phyloP scores from a whole-genome alignment of 192 early-diverging fungal genomes.

The Umbelopsis sp. region DNA sequence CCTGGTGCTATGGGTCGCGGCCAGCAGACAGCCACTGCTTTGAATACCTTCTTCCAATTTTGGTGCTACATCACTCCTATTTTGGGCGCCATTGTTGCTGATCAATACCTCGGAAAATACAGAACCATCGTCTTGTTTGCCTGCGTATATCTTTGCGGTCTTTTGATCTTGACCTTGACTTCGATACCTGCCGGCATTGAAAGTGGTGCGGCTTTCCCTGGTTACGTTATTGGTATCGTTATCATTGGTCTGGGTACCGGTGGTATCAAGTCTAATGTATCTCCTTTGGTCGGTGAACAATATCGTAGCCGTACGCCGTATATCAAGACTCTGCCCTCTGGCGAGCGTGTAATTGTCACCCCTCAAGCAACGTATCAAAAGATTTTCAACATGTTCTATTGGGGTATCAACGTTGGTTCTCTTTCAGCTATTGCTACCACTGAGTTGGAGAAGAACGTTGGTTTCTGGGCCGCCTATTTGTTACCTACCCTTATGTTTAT shows the following conservation, averaged over 20 bases:
- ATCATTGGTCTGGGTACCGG: slow-evolving; percentile 77
- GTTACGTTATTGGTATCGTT: slow-evolving; percentile 68
- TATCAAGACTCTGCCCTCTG: slow-evolving; percentile 60
- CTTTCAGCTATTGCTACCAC: slow-evolving; percentile 63
- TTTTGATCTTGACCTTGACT: slow-evolving; percentile 64
- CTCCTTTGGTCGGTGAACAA: slow-evolving; percentile 76
- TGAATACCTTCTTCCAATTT: slow-evolving; percentile 60
- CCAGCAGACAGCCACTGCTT: slow-evolving; percentile 58
- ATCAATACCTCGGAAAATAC: slow-evolving; percentile 78
- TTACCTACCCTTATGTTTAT: slow-evolving; percentile 51
- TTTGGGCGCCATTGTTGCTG: slow-evolving; percentile 62
- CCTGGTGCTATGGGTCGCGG: slow-evolving; percentile 54
- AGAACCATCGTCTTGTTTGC: slow-evolving; percentile 71
- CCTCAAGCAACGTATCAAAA: slow-evolving; percentile 72
- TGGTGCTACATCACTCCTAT: slow-evolving; percentile 56
- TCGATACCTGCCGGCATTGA: slow-evolving; percentile 60
- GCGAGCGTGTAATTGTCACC: slow-evolving; percentile 66
- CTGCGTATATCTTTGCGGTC: slow-evolving; percentile 65
- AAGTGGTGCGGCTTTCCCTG: slow-evolving; percentile 60
- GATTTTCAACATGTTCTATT: slow-evolving; percentile 88
- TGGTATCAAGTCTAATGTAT: slow-evolving; percentile 78
- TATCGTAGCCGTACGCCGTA: slow-evolving; percentile 55
- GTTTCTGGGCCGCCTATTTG: slow-evolving; percentile 64
- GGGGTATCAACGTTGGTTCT: slow-evolving; percentile 72
- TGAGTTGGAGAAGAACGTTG: slow-evolving; percentile 62